Evolutionary conservation across 2,329 filamentous ascomycete species (phyloP), one percentile per base, ranked within the genome.

Genomic region (Hawksworthiomyces lignivorus): DNA sequence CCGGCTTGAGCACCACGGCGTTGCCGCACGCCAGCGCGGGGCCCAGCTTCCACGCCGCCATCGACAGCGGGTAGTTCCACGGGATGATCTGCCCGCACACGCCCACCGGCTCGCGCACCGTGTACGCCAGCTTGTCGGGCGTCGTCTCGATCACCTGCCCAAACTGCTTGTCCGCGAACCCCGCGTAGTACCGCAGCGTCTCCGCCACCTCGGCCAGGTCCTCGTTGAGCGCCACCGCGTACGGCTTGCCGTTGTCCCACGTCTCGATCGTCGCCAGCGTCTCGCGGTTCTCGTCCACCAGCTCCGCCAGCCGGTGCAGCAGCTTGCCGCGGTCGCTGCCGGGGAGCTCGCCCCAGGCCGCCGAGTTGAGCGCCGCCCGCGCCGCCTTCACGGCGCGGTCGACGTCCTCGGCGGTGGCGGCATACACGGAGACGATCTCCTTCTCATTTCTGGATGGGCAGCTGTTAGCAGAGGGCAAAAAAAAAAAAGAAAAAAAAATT

Each of bases 161-260:
- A 40, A 79, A 75, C 35, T 83, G 74, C 64, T 84, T 86, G 61
- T 86, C 82, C 17, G 80, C 77, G 61, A 73, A 86, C 33, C 82
- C 82, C 34, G 75, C 80, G 54, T 89, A 90, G 61, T 90, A 89
- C 50, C 81, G 78, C 31, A 80, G 64, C 12, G 77, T 62, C 42
- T 52, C 53, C 5, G 62, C 52, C 11, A 45, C 34, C 17, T 45
- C 45, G 12, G 21, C 14, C 7, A 48, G 10, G 30, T 49, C 48
- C 22, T 43, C 43, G 34, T 37, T 28, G 18, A 42, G 39, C 6
- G 41, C 43, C 5, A 46, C 44, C 2, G 21, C 9, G 41, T 46
- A 46, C 2, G 83, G 80, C 57, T 87, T 85, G 58, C 83, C 86
- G 52, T 88, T 89, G 56, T 92, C 86, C 84, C 84, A 90, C 0